Percentiles rank a stretch among this genome's conserved stretches.
phyloP scores from a whole-genome alignment of 305 asterid species.

The Fraxinus baroniana region DNA sequence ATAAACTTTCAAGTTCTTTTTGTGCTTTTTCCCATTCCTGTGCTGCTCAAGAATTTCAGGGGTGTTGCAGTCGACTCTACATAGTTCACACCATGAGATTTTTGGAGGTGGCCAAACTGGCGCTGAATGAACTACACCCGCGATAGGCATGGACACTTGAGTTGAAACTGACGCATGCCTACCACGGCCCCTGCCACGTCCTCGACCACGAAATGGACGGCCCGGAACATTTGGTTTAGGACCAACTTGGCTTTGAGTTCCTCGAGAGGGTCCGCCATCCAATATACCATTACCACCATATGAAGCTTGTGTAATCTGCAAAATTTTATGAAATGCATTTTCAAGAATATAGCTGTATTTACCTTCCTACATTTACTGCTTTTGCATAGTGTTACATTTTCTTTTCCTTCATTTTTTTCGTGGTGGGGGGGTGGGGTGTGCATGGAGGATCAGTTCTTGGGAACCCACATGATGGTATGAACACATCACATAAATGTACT shows the following conservation, averaged over 20 bases:
- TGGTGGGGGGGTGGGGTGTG: background rate
- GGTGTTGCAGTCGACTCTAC: constrained; percentile 61
- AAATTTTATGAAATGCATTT: constrained; percentile 25
- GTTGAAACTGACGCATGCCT: constrained; percentile 24
- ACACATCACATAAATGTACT: background rate
- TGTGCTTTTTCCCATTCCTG: constrained; percentile 56
- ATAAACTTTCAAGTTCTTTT: constrained; percentile 47
- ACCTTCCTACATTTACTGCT: background rate
- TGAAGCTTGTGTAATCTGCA: constrained; percentile 50
- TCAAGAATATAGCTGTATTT: constrained; percentile 22
- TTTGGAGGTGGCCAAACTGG: constrained; percentile 39
- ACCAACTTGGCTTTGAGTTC: constrained; percentile 30
- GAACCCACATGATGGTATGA: background rate
- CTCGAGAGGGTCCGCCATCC: constrained; percentile 33
- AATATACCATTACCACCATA: constrained; percentile 31
- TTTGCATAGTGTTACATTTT: background rate
- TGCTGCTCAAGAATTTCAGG: constrained; percentile 55
- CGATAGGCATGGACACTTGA: constrained; percentile 23
- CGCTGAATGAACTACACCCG: constrained; percentile 28
- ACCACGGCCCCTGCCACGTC: constrained; percentile 29
- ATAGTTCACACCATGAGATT: constrained; percentile 51
- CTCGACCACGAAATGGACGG: constrained; percentile 34
- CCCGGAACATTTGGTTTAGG: constrained; percentile 26
- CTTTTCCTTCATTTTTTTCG: background rate
- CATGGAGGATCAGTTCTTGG: constrained; percentile 6